phyloP scores from a whole-genome alignment of 441 rosid genomes.

The Capsella rubella region DNA sequence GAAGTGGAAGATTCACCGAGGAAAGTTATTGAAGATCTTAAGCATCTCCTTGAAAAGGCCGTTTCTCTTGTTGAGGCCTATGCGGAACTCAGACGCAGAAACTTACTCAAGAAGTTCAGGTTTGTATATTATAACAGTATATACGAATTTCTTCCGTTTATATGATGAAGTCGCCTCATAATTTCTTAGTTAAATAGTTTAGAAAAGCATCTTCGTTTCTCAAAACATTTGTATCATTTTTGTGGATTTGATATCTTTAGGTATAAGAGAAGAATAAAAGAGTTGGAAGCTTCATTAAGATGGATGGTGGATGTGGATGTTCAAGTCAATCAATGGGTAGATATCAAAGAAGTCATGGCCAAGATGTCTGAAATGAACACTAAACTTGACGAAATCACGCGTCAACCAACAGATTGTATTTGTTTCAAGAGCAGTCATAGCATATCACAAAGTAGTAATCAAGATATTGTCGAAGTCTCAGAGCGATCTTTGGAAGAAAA shows the following conservation, averaged over 20 bases:
- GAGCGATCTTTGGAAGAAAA: background rate
- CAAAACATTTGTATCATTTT: background rate
- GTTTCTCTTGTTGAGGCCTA: conserved; percentile 13
- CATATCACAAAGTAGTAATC: conserved; percentile 12
- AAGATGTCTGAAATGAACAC: conserved; percentile 35
- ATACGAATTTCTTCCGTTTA: background rate
- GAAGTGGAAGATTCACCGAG: conserved; percentile 15
- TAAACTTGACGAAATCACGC: conserved; percentile 25
- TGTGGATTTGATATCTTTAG: conserved; percentile 2
- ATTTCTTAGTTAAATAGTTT: background rate
- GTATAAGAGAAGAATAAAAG: conserved; percentile 30
- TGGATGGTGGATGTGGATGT: conserved; percentile 30
- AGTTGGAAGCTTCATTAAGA: conserved; percentile 25
- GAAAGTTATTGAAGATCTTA: conserved; percentile 32
- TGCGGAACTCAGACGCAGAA: conserved; percentile 33
- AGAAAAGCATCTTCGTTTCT: background rate
- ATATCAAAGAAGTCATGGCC: conserved; percentile 14
- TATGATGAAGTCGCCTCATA: background rate
- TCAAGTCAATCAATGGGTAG: conserved; percentile 27
- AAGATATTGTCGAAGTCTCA: background rate
- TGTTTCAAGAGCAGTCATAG: background rate
- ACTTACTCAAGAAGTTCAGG: conserved; percentile 34
- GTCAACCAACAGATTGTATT: background rate
- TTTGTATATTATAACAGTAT: background rate
- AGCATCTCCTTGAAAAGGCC: conserved; percentile 21